A percentile compares a stretch with the other conserved stretches of the same genome.
These are phyloP conservation scores for Claviceps fusiformis DNA, from an alignment of 2,329 filamentous ascomycete species.

Conservation along the genomic window DNA sequence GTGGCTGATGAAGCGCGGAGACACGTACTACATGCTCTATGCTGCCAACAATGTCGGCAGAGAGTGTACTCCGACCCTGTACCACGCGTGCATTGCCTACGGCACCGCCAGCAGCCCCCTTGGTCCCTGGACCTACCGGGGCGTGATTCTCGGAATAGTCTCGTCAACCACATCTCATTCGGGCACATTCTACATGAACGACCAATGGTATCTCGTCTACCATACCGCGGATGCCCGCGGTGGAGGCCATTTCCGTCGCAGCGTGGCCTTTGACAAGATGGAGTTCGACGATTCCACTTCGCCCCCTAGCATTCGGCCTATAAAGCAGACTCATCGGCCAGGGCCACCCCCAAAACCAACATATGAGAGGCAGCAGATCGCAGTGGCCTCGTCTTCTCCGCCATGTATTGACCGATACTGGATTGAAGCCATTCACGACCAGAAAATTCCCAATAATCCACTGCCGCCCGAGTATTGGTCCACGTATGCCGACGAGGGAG, in stretches of 20 bases:
- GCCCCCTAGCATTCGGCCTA: background rate
- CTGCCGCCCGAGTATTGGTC: constrained; percentile 1
- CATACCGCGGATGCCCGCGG: background rate
- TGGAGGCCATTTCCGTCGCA: background rate
- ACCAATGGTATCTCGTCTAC: constrained; percentile 1
- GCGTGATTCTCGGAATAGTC: background rate
- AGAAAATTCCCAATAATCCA: background rate
- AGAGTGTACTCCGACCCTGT: background rate
- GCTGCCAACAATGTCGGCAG: background rate
- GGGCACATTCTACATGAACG: background rate
- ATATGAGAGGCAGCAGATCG: background rate
- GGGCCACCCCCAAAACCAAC: background rate
- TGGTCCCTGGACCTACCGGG: background rate
- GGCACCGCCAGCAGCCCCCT: background rate
- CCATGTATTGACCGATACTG: background rate
- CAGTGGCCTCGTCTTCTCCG: background rate
- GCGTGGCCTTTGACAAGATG: background rate
- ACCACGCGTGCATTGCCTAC: background rate
- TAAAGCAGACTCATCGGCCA: background rate
- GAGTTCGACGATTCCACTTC: background rate
- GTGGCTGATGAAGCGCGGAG: background rate
- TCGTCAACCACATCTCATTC: constrained; percentile 1
- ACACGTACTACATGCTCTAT: background rate
- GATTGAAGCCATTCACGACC: constrained; percentile 1
- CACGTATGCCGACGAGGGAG: background rate